Conservation (phyloP, 768 basidiomycete species). For the Mycena epipterygia region DNA sequence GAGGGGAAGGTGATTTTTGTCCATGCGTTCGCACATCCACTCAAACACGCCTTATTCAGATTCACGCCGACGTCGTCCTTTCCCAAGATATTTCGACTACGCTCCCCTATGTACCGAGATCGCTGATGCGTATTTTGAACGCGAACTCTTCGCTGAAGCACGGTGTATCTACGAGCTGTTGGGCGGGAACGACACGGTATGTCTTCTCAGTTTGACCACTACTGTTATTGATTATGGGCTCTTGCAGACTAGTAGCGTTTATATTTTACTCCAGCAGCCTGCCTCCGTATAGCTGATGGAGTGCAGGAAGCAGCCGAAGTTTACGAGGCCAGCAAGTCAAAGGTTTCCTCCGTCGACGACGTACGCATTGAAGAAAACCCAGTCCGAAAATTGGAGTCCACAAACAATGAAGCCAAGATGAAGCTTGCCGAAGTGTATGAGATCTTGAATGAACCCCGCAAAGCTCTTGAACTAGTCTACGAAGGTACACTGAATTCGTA, state of each 20-base stretch:
- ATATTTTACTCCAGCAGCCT: conserved; percentile 84
- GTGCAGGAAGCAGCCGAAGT: conserved; percentile 84
- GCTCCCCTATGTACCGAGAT: conserved; percentile 86
- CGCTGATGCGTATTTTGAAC: conserved; percentile 86
- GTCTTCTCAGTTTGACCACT: neutral
- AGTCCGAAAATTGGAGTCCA: conserved; percentile 84
- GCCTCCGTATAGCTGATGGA: conserved; percentile 83
- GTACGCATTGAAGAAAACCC: neutral
- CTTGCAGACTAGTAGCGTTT: conserved; percentile 80
- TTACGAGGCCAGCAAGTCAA: conserved; percentile 82
- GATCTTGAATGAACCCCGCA: conserved; percentile 80
- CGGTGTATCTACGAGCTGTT: conserved; percentile 84
- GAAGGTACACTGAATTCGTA: conserved; percentile 67
- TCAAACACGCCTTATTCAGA: conserved; percentile 53
- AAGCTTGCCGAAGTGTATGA: conserved; percentile 94
- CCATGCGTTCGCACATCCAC: neutral
- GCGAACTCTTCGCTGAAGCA: conserved; percentile 83
- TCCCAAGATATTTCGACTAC: conserved; percentile 83
- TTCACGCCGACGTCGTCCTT: conserved; percentile 82
- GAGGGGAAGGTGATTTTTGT: conserved; percentile 81
- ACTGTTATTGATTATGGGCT: neutral
- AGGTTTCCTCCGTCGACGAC: neutral
- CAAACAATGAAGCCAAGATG: conserved; percentile 87
- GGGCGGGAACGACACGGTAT: conserved; percentile 79
- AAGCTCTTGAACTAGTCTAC: conserved; percentile 87